phyloP scores from a whole-genome alignment of 108 stramenopile species.

The Cyclostephanos tholiformis region DNA sequence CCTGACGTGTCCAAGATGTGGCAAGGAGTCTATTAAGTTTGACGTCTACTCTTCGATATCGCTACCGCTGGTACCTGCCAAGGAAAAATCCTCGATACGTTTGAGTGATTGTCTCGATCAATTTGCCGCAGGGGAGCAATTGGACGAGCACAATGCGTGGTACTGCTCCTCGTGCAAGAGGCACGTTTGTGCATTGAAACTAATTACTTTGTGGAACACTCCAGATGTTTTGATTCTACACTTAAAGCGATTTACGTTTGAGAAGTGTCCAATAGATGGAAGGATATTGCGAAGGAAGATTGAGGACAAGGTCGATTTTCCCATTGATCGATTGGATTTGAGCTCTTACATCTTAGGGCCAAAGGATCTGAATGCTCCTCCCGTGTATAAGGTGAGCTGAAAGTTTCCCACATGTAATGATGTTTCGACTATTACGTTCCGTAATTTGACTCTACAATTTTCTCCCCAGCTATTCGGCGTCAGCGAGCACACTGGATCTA shows the following conservation, averaged over 20 bases:
- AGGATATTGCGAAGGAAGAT: slow-evolving; percentile 73
- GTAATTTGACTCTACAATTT: background rate
- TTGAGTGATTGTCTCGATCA: slow-evolving; percentile 80
- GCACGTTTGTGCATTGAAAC: slow-evolving; percentile 83
- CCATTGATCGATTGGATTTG: slow-evolving; percentile 73
- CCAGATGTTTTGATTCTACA: slow-evolving; percentile 82
- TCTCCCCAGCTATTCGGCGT: slow-evolving; percentile 65
- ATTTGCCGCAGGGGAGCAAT: slow-evolving; percentile 80
- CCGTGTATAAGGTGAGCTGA: slow-evolving; percentile 68
- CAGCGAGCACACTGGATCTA: slow-evolving; percentile 76
- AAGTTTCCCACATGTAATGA: background rate
- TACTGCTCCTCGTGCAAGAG: slow-evolving; percentile 80
- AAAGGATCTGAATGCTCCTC: slow-evolving; percentile 69
- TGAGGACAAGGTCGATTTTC: slow-evolving; percentile 74
- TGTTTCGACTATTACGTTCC: background rate
- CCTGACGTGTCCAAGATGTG: slow-evolving; percentile 86
- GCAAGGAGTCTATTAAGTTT: slow-evolving; percentile 85
- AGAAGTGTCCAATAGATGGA: slow-evolving; percentile 62
- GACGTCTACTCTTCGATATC: slow-evolving; percentile 88
- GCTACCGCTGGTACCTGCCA: slow-evolving; percentile 67
- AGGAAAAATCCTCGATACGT: slow-evolving; percentile 53
- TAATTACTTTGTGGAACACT: slow-evolving; percentile 82
- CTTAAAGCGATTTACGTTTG: slow-evolving; percentile 82
- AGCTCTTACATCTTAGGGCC: slow-evolving; percentile 72
- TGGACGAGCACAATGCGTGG: slow-evolving; percentile 86